A percentile compares a stretch with the other conserved stretches of the same genome.
Conservation (phyloP, 495 filamentous ascomycete species). For the Aspergillus campestris region DNA sequence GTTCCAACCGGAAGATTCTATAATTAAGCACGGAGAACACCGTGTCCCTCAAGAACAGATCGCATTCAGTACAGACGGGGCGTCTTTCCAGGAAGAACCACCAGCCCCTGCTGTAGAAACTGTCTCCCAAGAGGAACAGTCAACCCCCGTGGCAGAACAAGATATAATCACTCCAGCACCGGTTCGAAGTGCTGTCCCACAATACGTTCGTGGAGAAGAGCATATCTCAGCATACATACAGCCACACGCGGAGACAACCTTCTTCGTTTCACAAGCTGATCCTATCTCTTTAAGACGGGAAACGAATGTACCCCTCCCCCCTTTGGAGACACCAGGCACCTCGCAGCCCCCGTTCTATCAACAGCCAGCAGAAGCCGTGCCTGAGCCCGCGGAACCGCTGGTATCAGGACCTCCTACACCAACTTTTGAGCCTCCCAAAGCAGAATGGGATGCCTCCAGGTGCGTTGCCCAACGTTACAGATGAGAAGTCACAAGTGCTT, state of each 20-base stretch:
- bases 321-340: neutral
- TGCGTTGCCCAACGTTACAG: conserved; percentile 21
- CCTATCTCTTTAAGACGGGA: neutral
- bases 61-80: too few relatives aligned
- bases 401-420: conserved; percentile 29
- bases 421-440: conserved; percentile 42
- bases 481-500: conserved; percentile 10
- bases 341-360: conserved; percentile 12
- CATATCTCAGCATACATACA: conserved; percentile 29
- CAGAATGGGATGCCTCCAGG: conserved; percentile 62
- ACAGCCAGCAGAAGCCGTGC: conserved; percentile 30
- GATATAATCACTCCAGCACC: conserved; percentile 4
- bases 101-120: neutral
- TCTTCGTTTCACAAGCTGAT: neutral
- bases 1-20: neutral
- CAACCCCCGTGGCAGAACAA: conserved; percentile 3
- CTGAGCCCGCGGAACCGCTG: conserved; percentile 15
- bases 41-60: too few relatives aligned
- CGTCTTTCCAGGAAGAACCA: too few relatives aligned
- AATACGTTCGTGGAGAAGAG: conserved; percentile 40
- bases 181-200: conserved; percentile 32
- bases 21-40: too few relatives aligned
- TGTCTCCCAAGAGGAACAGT: neutral
- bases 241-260: conserved; percentile 8
- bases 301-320: neutral